Evolutionary conservation across 768 basidiomycete species (phyloP), one percentile per base, ranked within the genome.

Genomic region (Galerina sulciceps): DNA sequence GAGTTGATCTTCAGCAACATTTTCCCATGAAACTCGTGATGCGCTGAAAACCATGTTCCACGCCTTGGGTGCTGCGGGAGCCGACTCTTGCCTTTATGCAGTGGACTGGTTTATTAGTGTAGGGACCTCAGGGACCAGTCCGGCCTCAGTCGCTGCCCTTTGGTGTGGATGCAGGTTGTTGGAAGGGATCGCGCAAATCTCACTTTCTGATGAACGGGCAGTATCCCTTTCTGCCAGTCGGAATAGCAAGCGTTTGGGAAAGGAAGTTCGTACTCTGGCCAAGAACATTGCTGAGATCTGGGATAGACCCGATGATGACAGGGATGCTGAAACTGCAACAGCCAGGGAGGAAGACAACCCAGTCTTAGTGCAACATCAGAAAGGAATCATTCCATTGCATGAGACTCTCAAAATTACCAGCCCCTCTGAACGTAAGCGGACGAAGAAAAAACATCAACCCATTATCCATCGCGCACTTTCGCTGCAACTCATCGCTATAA

Each of bases 141-240:
- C 65, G 10, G 74, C 76, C 22, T 82, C 86, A 15, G 84, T 87
- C 1, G 81, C 90, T 0, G 94, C 94, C 2, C 76, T 96, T 20
- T 98, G 94, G 94, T 90, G 92, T 62, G 89, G 91, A 2, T 83
- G 84, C 58, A 81, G 85, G 26, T 69, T 98, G 0, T 68, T 98
- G 57, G 88, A 92, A 65, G 96, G 96, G 2, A 75, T 89, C 8
- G 78, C 83, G 0, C 74, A 77, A 1, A 66, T 87, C 8, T 77
- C 75, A 15, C 71, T 90, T 9, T 72, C 73, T 20, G 65, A 69
- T 1, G 71, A 68, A 10, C 69, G 67, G 8, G 57, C 46, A 26
- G 64, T 65, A 26, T 64, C 75, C 15, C 41, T 62, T n/a, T 61
- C 73, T 47, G 62, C 66, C 18, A 62, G 63, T 41, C 70, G 68